A percentile compares a stretch with the other conserved stretches of the same genome.
These are phyloP conservation scores for Cardiospermum halicacabum DNA, from an alignment of 345 rosid species.

Conservation along the genomic window DNA sequence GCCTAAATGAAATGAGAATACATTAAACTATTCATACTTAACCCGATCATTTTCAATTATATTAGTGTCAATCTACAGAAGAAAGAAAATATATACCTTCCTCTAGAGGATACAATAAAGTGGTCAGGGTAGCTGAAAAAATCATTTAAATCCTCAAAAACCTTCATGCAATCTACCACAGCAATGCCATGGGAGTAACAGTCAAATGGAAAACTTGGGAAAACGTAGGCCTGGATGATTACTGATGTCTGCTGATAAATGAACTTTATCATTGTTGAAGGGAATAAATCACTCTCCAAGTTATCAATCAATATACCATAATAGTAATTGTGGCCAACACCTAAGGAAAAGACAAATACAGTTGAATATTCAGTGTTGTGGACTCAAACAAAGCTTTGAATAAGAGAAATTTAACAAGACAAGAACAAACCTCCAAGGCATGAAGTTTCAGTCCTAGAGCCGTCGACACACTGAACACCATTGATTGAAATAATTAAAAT, in stretches of 20 bases:
- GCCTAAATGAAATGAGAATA: slow-evolving; percentile 20
- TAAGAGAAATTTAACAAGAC: background rate
- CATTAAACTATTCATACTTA: no score
- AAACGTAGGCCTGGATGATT: slow-evolving; percentile 20
- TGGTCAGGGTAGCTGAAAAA: slow-evolving; percentile 34
- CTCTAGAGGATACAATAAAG: slow-evolving; percentile 30
- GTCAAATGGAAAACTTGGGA: slow-evolving; percentile 35
- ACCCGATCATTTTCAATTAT: no score
- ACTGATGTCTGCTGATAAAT: slow-evolving; percentile 30
- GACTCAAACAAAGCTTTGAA: background rate
- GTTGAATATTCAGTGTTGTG: no score
- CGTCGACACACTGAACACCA: slow-evolving; percentile 11
- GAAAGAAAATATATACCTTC: slow-evolving; percentile 25
- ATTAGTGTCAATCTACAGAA: no score
- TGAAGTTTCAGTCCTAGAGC: background rate
- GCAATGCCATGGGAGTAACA: slow-evolving; percentile 24
- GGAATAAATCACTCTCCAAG: slow-evolving; percentile 33
- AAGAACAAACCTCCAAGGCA: slow-evolving; percentile 24
- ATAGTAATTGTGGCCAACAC: slow-evolving; percentile 8
- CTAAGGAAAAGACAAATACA: background rate
- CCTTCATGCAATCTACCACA: slow-evolving; percentile 19
- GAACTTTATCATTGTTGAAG: slow-evolving; percentile 32
- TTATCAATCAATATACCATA: slow-evolving; percentile 32
- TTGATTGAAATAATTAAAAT: background rate
- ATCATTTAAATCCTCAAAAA: slow-evolving; percentile 19